Evolutionary conservation across 1,139 yeast species (phyloP), one percentile per base, ranked within the genome.

Genomic region (Suhomyces coccinellae): DNA sequence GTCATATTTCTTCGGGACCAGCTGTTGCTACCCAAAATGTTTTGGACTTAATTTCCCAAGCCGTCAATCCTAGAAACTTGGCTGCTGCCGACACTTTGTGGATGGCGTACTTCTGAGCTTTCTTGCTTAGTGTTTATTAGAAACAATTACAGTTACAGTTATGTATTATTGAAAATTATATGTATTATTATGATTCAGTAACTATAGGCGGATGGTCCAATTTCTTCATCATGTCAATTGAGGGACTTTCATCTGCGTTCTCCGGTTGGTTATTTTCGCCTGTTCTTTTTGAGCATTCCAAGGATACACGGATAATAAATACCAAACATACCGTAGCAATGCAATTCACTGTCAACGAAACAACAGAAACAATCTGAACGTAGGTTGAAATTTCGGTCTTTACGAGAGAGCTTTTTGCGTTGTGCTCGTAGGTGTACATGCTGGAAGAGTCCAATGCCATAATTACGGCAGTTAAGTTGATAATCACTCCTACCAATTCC

Each of bases 1-100:
- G 95, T 3, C 96, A 87, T 59, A 76, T 84, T 38, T 85, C 91
- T 20, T 82, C 84, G 28, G 82, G 87, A 17, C 82, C 86, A 22
- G 67, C 75, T 10, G 95, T 95, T 13, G 89, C 96, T n/a, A 89
- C 97, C 40, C 99, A 93, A 62, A 86, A 88, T 51, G 89, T 91
- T 30, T 78, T 93, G 55, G 98, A 93, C 56, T 78, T 93, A 61
- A 89, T 95, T 44, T 86, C 96, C 3, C 95, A 88, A 59, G 98
- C 99, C 5, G 99, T 93, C 12, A 93, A 91, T 61, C 98, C 99
- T 29, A 81, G 97, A 57, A 89, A 89, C 58, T 72, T 95, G 61
- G 98, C 98, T 12, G 83, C 90, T 49, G 87, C 96, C 15, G 99
- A 95, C 59, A 85, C 91, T 27, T 76, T 89, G 52, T 93, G 97